phyloP scores from a whole-genome alignment of 257 asterid genomes.

The Ligustrum vulgare region DNA sequence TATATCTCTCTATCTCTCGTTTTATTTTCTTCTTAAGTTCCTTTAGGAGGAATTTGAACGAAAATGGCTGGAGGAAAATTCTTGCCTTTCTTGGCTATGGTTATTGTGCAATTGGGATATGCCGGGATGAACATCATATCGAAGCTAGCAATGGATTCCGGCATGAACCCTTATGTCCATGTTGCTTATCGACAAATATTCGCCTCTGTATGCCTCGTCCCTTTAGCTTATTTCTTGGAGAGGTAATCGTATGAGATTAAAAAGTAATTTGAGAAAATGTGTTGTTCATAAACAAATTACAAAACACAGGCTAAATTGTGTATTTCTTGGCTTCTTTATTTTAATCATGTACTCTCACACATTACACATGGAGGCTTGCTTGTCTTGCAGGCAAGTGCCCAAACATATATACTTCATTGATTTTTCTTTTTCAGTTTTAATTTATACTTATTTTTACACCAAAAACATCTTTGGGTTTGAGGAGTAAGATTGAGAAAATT shows the following conservation, averaged over 20 bases:
- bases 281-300: too few species aligned
- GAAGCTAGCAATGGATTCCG: constrained; percentile 85
- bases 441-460: not conserved
- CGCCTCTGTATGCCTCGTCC: constrained; percentile 57
- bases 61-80: constrained; percentile 40
- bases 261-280: too few species aligned
- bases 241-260: constrained; percentile 37
- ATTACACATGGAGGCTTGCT: not conserved
- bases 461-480: not conserved
- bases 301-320: too few species aligned
- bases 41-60: constrained; percentile 2
- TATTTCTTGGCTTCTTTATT: not conserved
- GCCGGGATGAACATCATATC: constrained; percentile 88
- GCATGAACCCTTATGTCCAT: constrained; percentile 88
- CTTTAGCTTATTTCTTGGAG: constrained; percentile 77
- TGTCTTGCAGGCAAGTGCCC: not conserved
- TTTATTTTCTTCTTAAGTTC: not conserved
- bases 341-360: not conserved
- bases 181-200: constrained; percentile 88
- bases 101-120: constrained; percentile 70
- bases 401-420: not conserved
- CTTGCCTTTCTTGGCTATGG: constrained; percentile 63
- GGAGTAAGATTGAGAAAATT: too few species aligned
- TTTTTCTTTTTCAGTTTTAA: too few species aligned
- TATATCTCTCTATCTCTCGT: too few species aligned